Evolutionary conservation across 73 alveolate species (phyloP), one percentile per base, ranked within the genome.

Genomic region (Tetrahymena thermophila): DNA sequence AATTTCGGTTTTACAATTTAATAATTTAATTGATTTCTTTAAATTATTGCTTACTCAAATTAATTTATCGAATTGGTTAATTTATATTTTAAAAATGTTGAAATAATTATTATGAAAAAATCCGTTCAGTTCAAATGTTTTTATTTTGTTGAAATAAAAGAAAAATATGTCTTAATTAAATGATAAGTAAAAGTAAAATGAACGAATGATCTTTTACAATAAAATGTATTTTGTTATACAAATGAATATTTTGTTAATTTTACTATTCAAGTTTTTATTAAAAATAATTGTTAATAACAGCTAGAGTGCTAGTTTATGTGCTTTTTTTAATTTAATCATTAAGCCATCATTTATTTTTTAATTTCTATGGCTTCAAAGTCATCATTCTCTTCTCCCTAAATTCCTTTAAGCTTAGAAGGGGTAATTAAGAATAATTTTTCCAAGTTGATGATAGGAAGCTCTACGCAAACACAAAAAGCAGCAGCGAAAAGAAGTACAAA

Each of bases 381-480:
- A 13, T 71, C 89, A 71, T 71, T 71, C n/a, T 71, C 89, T 7
- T 71, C 89, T 28, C 37, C 42, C 17, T n/a, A 0, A 25, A 31
- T 71, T 28, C 89, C 89, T 71, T 71, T 71, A 28, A 71, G 37
- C 37, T 71, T 71, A 13, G 35, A 71, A 28, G 89, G 89, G 11
- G 25, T 28, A 34, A n/a, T 28, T n/a, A 71, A 4, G 89, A 71
- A 71, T n/a, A 71, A 71, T 71, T 71, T 71, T 71, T 71, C 89
- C 31, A 71, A 71, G 31, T 71, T n/a, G 85, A 3, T 14, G 42
- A 94, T 95, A 4, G 37, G 43, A 56, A 96, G 95, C 50, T 95
- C 94, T 34, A 95, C 84, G 8, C 94, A 85, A 85, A 96, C 96
- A 94, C 96, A 95, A 43, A 96, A 95, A 19, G 96, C n/a, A 28